Evolutionary conservation across 1,284 basidiomycete species (phyloP).

Genomic region (Peniophora sp.): DNA sequence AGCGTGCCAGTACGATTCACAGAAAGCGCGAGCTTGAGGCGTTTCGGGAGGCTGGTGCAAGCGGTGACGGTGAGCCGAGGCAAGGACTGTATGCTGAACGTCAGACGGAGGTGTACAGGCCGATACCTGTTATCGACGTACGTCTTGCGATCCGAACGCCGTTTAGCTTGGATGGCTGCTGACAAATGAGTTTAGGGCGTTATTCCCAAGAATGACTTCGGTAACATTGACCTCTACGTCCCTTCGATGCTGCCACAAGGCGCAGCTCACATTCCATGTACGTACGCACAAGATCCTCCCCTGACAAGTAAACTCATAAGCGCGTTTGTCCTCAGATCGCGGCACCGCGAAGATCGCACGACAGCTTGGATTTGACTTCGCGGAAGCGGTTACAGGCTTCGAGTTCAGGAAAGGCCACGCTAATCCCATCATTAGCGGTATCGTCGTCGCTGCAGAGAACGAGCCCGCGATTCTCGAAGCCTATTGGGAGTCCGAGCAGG

Average conservation of each 20-base stretch:
- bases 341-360: slow-evolving; percentile 85
- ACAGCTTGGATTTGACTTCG: slow-evolving; percentile 81
- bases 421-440: slow-evolving; percentile 77
- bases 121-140: slow-evolving; percentile 79
- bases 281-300: slow-evolving; percentile 23
- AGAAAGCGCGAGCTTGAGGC: slow-evolving; percentile 82
- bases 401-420: slow-evolving; percentile 92
- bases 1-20: slow-evolving; percentile 78
- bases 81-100: slow-evolving; percentile 83
- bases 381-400: slow-evolving; percentile 93
- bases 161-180: slow-evolving; percentile 2
- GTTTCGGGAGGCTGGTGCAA: slow-evolving; percentile 25
- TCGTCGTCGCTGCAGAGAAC: slow-evolving; percentile 83
- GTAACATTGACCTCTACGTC: slow-evolving; percentile 95
- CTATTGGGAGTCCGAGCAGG: slow-evolving; percentile 76
- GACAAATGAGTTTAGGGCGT: slow-evolving; percentile 53
- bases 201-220: slow-evolving; percentile 93
- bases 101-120: slow-evolving; percentile 81
- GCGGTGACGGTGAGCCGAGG: slow-evolving; percentile 47
- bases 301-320: background rate
- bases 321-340: slow-evolving; percentile 50
- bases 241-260: slow-evolving; percentile 92
- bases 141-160: slow-evolving; percentile 18
- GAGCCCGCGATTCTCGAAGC: slow-evolving; percentile 79
- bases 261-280: slow-evolving; percentile 83